These are phyloP conservation scores for Agaricus sinodeliciosus DNA, from an alignment of 768 basidiomycete genomes.

Conservation along the genomic window DNA sequence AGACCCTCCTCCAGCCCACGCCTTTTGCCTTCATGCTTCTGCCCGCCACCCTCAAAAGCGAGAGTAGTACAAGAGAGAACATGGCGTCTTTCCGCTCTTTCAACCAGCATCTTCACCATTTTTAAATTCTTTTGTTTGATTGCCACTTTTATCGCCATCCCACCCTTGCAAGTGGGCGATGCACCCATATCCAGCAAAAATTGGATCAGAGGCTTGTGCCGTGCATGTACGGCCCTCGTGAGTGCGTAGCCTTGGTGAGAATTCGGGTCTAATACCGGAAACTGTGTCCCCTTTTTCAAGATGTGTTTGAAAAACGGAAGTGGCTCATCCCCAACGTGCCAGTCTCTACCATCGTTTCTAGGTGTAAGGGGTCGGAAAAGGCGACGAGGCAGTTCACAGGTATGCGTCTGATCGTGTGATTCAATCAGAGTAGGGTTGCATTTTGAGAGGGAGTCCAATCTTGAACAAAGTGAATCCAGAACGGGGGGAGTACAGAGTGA, in stretches of 20 bases:
- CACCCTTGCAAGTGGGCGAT: constrained; percentile 54
- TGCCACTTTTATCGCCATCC: constrained; percentile 68
- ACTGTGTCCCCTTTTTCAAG: constrained; percentile 29
- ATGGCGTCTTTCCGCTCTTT: constrained; percentile 14
- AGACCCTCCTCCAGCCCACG: constrained; percentile 58
- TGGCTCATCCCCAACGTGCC: constrained; percentile 48
- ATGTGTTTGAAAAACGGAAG: constrained; percentile 61
- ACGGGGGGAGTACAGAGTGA: constrained; percentile 54
- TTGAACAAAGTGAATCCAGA: constrained; percentile 3
- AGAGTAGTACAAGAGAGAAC: background rate
- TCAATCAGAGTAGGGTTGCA: constrained; percentile 12
- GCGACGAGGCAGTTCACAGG: constrained; percentile 56
- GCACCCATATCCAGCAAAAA: constrained; percentile 72
- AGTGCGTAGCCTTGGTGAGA: constrained; percentile 79
- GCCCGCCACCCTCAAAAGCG: constrained; percentile 4
- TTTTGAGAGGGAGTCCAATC: constrained; percentile 33
- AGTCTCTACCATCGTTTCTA: constrained; percentile 21
- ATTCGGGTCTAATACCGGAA: constrained; percentile 45
- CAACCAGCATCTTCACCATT: constrained; percentile 69
- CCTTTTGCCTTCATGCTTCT: constrained; percentile 14
- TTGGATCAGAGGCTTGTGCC: constrained; percentile 54
- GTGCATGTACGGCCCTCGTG: constrained; percentile 65
- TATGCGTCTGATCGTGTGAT: background rate
- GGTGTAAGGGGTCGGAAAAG: constrained; percentile 52
- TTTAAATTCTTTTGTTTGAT: constrained; percentile 62